Evolutionary conservation across 208 protist genomes (phyloP).

Genomic region (Novymonas esmeraldas): DNA sequence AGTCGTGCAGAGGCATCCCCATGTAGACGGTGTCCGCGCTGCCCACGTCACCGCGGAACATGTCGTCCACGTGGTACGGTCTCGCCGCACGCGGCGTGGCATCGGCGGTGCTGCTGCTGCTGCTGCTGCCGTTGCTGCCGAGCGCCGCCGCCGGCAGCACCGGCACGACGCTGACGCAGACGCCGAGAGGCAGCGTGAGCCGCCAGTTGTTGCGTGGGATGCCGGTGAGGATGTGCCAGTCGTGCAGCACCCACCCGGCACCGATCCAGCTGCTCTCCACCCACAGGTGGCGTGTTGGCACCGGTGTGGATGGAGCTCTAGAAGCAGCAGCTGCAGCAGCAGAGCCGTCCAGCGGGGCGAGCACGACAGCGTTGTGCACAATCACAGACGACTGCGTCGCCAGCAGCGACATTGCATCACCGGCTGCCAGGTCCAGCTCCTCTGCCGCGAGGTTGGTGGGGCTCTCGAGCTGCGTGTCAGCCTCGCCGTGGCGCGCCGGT

Average conservation of each 20-base stretch:
- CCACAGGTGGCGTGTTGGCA: constrained; percentile 33
- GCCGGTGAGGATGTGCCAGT: constrained; percentile 44
- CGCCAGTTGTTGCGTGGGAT: constrained; percentile 48
- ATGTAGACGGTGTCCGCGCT: constrained; percentile 36
- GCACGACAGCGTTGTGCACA: constrained; percentile 30
- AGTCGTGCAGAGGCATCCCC: constrained; percentile 27
- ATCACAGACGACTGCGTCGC: constrained; percentile 30
- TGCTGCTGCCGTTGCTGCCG: background rate
- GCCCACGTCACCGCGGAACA: constrained; percentile 34
- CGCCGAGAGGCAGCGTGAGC: constrained; percentile 30
- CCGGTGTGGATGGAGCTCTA: background rate
- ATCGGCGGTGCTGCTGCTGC: background rate
- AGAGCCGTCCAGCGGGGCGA: constrained; percentile 20
- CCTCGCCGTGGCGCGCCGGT: constrained; percentile 7
- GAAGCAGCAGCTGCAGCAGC: constrained; percentile 5
- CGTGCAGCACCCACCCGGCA: constrained; percentile 24
- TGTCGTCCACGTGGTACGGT: constrained; percentile 48
- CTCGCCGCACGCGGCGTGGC: constrained; percentile 26
- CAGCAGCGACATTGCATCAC: constrained; percentile 35
- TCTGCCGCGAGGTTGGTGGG: background rate
- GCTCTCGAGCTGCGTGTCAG: background rate
- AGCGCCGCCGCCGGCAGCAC: constrained; percentile 3
- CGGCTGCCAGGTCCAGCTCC: constrained; percentile 17
- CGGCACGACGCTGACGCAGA: constrained; percentile 45
- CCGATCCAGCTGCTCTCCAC: constrained; percentile 52